phyloP scores from a whole-genome alignment of 768 basidiomycete species.

The Mycena kentingensis region DNA sequence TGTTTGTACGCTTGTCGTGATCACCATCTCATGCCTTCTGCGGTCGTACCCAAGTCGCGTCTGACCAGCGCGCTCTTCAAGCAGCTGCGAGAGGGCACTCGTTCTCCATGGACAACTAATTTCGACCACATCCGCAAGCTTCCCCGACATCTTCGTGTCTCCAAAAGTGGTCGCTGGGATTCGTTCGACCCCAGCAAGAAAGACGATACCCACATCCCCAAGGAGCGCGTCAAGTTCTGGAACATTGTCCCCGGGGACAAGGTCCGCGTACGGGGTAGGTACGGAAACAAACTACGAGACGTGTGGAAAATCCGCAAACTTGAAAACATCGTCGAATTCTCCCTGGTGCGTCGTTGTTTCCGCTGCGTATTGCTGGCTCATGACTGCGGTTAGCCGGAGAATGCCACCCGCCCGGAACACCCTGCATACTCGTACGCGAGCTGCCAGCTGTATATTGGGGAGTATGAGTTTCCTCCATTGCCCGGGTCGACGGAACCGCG shows the following conservation, averaged over 20 bases:
- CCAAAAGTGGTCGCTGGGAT: conserved; percentile 1
- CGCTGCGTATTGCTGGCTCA: background rate
- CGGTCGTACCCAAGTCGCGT: conserved; percentile 16
- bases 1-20: background rate
- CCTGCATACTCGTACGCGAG: conserved; percentile 58
- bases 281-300: conserved; percentile 59
- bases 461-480: conserved; percentile 58
- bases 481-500: conserved; percentile 38
- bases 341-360: background rate
- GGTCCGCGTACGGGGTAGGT: conserved; percentile 70
- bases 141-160: conserved; percentile 10
- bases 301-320: conserved; percentile 71
- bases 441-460: conserved; percentile 77
- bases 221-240: conserved; percentile 82
- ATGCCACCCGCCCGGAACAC: background rate
- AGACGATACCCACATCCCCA: conserved; percentile 29
- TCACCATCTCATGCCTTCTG: background rate
- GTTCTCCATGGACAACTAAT: conserved; percentile 21
- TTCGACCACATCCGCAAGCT: conserved; percentile 18
- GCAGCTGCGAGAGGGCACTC: conserved; percentile 9
- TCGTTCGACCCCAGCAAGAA: conserved; percentile 9
- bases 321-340: conserved; percentile 34
- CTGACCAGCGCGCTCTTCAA: conserved; percentile 5
- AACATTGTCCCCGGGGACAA: conserved; percentile 86
- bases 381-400: conserved; percentile 5